Base-by-base conservation (phyloP, 2,329 filamentous ascomycete species). In the Phoma sp. region DNA sequence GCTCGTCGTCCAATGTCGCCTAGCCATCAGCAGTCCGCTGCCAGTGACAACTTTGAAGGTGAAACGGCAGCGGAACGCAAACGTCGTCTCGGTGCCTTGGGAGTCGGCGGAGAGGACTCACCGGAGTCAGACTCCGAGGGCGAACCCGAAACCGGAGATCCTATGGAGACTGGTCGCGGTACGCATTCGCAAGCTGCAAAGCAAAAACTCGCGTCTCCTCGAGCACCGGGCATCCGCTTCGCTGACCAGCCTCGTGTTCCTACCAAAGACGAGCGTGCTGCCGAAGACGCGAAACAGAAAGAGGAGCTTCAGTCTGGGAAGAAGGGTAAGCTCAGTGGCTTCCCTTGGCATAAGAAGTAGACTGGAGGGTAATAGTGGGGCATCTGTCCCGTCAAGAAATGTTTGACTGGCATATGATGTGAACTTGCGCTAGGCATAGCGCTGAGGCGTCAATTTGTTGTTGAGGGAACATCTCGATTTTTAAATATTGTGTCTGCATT, bases 51-150 rank as follows among this genome's bases (percentile, higher is more conserved):
- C 3, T 62, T 68, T 11, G 79, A 78, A 30, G 80, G 77, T 30
- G 90, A 93, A 75, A 92, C 89, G 0, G 87, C 89, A 0, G 90
- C 89, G 0, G 90, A 93, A 73, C 81, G 88, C 52, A 82, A 89
- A 36, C 80, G 90, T 47, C 83, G 90, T 64, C 86, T 91, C 64
- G 89, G 89, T 1, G 90, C 90, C 1, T 77, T 93, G 1, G 89
- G 89, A 8, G 79, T 89, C 23, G 62, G 63, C 23, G 57, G 64
- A 10, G 65, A 69, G 23, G 57, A 68, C 6, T 56, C 63, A 1
- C 61, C 66, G 3, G 68, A 68, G 22, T 70, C 68, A 0, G 70
- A 72, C 8, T 69, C 65, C 7, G 71, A 74, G 18, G 66, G 64
- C 14, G 71, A 75, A 29, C 70, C 72, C 50, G 62, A 53, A 4